Conservation (phyloP, 352 stramenopile species). For the Albugo candida region DNA sequence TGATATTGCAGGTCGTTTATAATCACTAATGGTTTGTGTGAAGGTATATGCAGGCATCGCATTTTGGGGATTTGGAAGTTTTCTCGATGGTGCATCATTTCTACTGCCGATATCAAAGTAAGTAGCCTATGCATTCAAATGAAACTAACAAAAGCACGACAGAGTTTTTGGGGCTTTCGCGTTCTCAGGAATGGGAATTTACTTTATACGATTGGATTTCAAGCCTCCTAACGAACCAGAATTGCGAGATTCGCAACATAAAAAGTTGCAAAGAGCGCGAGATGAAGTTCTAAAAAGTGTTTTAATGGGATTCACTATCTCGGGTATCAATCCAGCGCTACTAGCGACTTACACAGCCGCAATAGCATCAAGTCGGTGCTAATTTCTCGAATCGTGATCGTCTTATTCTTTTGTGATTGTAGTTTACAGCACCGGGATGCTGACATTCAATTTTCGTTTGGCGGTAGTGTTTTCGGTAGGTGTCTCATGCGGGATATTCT, state of each 20-base stretch:
- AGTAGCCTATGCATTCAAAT: conserved; percentile 3
- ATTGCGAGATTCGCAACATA: conserved; percentile 21
- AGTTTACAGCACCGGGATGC: conserved; percentile 75
- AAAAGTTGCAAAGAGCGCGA: conserved; percentile 25
- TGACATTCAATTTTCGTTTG: conserved; percentile 72
- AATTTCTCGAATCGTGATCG: neutral
- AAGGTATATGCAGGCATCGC: conserved; percentile 76
- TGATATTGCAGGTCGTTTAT: neutral
- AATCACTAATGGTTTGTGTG: neutral
- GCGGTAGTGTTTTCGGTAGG: conserved; percentile 69
- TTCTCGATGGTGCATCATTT: conserved; percentile 66
- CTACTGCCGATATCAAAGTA: conserved; percentile 74
- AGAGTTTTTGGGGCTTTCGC: conserved; percentile 71
- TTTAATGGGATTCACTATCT: conserved; percentile 74
- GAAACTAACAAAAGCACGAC: neutral
- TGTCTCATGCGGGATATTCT: conserved; percentile 70
- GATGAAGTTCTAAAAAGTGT: conserved; percentile 65
- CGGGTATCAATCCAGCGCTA: conserved; percentile 68
- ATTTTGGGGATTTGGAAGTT: conserved; percentile 81
- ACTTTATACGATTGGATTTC: conserved; percentile 68
- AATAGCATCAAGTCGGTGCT: conserved; percentile 50
- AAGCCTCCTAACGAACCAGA: conserved; percentile 53
- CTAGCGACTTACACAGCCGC: conserved; percentile 73
- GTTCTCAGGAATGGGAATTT: conserved; percentile 60
- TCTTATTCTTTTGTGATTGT: neutral